These are phyloP conservation scores for Collybia nuda DNA, from an alignment of 768 basidiomycete species.

Conservation along the genomic window DNA sequence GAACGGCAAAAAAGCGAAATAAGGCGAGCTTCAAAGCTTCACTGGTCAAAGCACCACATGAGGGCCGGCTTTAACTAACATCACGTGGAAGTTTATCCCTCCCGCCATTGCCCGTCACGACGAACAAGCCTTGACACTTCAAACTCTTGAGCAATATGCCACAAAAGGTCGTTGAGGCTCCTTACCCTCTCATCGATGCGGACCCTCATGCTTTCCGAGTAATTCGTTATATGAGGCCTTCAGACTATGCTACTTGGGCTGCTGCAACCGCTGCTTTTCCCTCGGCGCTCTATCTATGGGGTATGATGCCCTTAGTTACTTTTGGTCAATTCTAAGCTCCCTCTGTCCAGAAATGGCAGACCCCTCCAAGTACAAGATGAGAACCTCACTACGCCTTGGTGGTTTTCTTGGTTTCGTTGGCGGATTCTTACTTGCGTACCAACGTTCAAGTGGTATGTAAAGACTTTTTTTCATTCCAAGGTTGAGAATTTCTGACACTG, in stretches of 20 bases:
- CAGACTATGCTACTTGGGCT: constrained; percentile 87
- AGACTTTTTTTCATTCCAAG: constrained; percentile 8
- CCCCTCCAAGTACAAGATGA: constrained; percentile 36
- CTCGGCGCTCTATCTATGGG: constrained; percentile 75
- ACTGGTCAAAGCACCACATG: constrained; percentile 10
- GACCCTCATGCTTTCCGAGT: constrained; percentile 91
- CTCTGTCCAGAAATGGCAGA: constrained; percentile 46
- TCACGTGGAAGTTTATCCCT: constrained; percentile 26
- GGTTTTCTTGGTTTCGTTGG: constrained; percentile 83
- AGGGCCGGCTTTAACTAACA: constrained; percentile 28
- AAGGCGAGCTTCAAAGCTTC: constrained; percentile 16
- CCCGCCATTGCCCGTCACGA: constrained; percentile 30
- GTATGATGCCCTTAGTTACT: constrained; percentile 43
- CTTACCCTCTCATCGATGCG: constrained; percentile 89
- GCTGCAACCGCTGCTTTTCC: constrained; percentile 81
- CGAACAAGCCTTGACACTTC: constrained; percentile 4
- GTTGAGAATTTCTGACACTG: constrained; percentile 5
- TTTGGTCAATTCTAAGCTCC: constrained; percentile 7
- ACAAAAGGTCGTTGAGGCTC: constrained; percentile 50
- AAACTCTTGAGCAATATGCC: constrained; percentile 39
- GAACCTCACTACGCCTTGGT: constrained; percentile 46
- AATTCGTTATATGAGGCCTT: constrained; percentile 82
- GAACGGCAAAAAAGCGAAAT: constrained; percentile 14
- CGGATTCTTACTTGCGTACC: constrained; percentile 93
- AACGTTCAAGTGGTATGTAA: constrained; percentile 79